Base-by-base conservation (phyloP, 352 stramenopile genomes). In the Phytophthora capsici region DNA sequence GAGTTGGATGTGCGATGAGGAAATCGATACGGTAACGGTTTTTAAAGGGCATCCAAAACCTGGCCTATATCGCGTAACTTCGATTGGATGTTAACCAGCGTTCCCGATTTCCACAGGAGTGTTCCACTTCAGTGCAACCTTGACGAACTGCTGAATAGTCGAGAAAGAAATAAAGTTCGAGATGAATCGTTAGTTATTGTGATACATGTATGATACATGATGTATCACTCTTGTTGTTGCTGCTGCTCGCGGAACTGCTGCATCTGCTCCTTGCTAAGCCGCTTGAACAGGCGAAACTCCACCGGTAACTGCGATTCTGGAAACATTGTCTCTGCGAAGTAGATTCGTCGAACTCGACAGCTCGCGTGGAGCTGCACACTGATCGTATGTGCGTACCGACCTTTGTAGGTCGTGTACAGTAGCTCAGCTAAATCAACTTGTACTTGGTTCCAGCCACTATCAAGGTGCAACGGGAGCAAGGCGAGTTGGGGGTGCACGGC, bases 361-460 rank as follows among this genome's bases (percentile, higher is more conserved):
- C 67, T 78, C 38, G 77, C 79, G 40, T 90, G 78, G 16, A 90
- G 65, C 60, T 81, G 70, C 22, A 90, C 56, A 32, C 73, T 81
- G 36, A 81, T 53, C 1, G 72, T 55, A 57, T 82, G 59, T 28
- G 51, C 64, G 47, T 84, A 86, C n/a, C 61, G 63, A 2, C 69
- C 66, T 25, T 71, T 71, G 64, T 87, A 88, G 43, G 70, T 80
- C 19, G 59, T 66, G 26, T 58, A 71, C 60, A 70, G 72, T 51
- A 90, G 71, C 45, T 71, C 45, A 0, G 56, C 64, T 14, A 88
- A 67, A 38, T 88, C 75, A 16, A 90, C 48, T 59, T 80, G 77
- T n/a, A 90, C 53, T 63, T 86, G 78, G 51, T 90, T 90, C 78
- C 81, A 89, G n/a, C 68, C 66, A 17, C 23, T 34, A 34, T 83